These are phyloP conservation scores for Trichoderma sp. DNA, from an alignment of 2,329 filamentous ascomycete species.

Conservation along the genomic window DNA sequence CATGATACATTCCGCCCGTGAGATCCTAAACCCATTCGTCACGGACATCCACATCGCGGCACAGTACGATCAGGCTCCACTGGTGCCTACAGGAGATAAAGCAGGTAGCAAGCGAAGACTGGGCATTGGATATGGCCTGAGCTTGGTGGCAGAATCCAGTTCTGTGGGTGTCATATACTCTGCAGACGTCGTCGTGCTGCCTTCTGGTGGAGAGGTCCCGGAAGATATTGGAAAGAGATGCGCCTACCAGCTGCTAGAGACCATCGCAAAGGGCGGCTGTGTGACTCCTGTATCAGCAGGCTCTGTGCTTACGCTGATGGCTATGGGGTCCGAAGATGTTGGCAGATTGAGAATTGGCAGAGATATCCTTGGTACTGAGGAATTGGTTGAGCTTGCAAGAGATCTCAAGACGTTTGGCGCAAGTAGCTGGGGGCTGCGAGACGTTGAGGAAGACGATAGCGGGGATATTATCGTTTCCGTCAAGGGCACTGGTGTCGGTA, in stretches of 20 bases:
- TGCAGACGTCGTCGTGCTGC: slow-evolving; percentile 75
- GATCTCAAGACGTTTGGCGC: slow-evolving; percentile 88
- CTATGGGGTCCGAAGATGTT: slow-evolving; percentile 96
- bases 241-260: slow-evolving; percentile 85
- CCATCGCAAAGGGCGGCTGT: slow-evolving; percentile 79
- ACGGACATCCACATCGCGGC: slow-evolving; percentile 89
- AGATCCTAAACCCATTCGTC: slow-evolving; percentile 81
- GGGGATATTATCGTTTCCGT: slow-evolving; percentile 83
- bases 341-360: slow-evolving; percentile 80
- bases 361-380: slow-evolving; percentile 79
- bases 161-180: slow-evolving; percentile 80
- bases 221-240: slow-evolving; percentile 89
- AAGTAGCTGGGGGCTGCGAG: slow-evolving; percentile 85
- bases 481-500: slow-evolving; percentile 90
- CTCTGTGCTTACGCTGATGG: slow-evolving; percentile 86
- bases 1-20: slow-evolving; percentile 89
- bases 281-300: slow-evolving; percentile 70
- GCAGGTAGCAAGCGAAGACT: slow-evolving; percentile 61
- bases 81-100: slow-evolving; percentile 57
- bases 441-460: slow-evolving; percentile 66
- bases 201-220: slow-evolving; percentile 77
- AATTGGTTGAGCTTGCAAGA: slow-evolving; percentile 75
- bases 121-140: slow-evolving; percentile 89
- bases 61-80: slow-evolving; percentile 69
- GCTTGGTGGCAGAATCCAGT: slow-evolving; percentile 88